phyloP scores from a whole-genome alignment of 2,329 filamentous ascomycete genomes.

The Apiospora pterosperma region DNA sequence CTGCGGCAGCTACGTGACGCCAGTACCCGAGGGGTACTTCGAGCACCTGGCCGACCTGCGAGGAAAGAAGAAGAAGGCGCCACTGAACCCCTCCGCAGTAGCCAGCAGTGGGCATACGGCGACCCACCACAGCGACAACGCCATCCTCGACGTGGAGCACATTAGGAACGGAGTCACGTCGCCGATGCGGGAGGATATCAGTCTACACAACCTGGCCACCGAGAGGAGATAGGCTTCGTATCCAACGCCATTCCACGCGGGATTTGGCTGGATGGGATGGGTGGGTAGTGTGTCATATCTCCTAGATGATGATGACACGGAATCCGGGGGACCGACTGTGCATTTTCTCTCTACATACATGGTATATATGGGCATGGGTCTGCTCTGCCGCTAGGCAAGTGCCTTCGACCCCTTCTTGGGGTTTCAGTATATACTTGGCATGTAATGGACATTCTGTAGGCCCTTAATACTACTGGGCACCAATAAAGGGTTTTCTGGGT shows the following conservation, averaged over 20 bases:
- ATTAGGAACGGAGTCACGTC: constrained; percentile 7
- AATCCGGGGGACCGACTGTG: neutral
- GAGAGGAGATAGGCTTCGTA: constrained; percentile 9
- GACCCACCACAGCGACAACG: constrained; percentile 9
- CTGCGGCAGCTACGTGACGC: constrained; percentile 81
- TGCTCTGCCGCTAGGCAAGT: neutral
- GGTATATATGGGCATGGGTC: neutral
- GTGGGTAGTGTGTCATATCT: neutral
- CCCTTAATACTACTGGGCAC: neutral
- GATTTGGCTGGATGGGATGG: neutral
- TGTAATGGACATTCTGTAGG: neutral
- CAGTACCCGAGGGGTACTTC: constrained; percentile 77
- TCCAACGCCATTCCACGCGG: too few relatives aligned
- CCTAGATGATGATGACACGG: neutral
- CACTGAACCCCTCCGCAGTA: constrained; percentile 6
- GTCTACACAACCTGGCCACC: constrained; percentile 20
- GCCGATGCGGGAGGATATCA: constrained; percentile 19
- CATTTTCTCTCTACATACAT: neutral
- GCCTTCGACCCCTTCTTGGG: neutral
- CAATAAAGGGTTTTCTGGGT: neutral
- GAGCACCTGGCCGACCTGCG: constrained; percentile 71
- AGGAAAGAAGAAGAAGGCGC: constrained; percentile 61
- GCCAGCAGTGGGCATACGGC: constrained; percentile 18
- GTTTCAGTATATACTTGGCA: neutral
- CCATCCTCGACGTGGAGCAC: constrained; percentile 3